These are phyloP conservation scores for Anisodus acutangulus DNA, from an alignment of 257 asterid species.

Conservation along the genomic window DNA sequence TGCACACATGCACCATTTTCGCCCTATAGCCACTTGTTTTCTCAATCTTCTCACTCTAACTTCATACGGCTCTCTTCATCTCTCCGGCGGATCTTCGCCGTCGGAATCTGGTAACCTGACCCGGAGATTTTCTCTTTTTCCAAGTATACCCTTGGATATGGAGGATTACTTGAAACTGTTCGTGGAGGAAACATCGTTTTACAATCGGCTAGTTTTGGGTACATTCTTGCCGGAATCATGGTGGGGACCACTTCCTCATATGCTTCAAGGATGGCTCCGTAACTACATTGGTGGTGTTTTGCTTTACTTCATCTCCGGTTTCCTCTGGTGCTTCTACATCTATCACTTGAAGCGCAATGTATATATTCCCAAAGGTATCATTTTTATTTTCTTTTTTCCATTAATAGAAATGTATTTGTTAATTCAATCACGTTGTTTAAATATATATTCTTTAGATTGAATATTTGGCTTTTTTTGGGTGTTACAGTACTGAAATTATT, in stretches of 20 bases:
- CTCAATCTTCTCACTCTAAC: not conserved
- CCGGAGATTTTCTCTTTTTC: not conserved
- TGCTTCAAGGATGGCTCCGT: slow-evolving; percentile 79
- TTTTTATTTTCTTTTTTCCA: not conserved
- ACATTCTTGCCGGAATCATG: slow-evolving; percentile 61
- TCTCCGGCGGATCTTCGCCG: not conserved
- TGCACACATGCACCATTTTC: not conserved
- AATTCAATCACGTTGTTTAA: not conserved
- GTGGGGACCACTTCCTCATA: slow-evolving; percentile 70
- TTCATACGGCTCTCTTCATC: not conserved
- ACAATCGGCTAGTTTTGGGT: slow-evolving; percentile 76
- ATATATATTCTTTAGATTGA: not conserved
- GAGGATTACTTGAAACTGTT: slow-evolving; percentile 56
- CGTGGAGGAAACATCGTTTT: slow-evolving; percentile 79
- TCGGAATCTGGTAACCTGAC: not conserved
- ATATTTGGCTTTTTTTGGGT: not conserved
- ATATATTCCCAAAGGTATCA: slow-evolving; percentile 73
- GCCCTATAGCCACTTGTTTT: not conserved
- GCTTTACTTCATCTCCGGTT: slow-evolving; percentile 69
- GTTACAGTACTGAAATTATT: not conserved
- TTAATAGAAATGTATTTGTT: not conserved
- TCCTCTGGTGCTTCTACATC: slow-evolving; percentile 79
- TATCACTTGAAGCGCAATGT: slow-evolving; percentile 78
- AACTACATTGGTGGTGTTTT: slow-evolving; percentile 80
- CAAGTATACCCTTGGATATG: not conserved